phyloP scores from a whole-genome alignment of 352 stramenopile species.

The Nothophytophthora sp. region DNA sequence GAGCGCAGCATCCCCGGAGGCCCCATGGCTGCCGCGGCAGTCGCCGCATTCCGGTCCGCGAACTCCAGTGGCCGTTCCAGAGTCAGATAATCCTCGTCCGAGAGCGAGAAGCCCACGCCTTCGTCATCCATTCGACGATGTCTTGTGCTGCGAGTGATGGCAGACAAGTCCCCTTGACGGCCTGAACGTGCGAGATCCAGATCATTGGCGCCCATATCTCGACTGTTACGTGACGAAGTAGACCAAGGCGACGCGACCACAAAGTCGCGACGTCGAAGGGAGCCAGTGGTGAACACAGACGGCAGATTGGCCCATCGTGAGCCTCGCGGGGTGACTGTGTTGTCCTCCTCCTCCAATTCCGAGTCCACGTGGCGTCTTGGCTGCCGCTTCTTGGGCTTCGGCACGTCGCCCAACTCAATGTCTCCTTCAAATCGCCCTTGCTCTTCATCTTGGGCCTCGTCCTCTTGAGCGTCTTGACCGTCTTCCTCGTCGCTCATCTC shows the following conservation, averaged over 20 bases:
- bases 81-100: slow-evolving; percentile 73
- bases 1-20: slow-evolving; percentile 11
- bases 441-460: slow-evolving; percentile 11
- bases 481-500: slow-evolving; percentile 26
- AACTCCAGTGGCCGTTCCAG: slow-evolving; percentile 49
- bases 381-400: slow-evolving; percentile 23
- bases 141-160: slow-evolving; percentile 38
- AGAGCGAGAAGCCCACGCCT: slow-evolving; percentile 46
- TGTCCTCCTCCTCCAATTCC: slow-evolving; percentile 10
- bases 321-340: slow-evolving; percentile 26
- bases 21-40: background rate
- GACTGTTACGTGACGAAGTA: slow-evolving; percentile 12
- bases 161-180: slow-evolving; percentile 22
- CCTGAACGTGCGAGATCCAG: slow-evolving; percentile 23
- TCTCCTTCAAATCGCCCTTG: no score
- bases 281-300: slow-evolving; percentile 37
- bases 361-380: slow-evolving; percentile 3
- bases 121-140: slow-evolving; percentile 33
- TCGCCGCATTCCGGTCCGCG: slow-evolving; percentile 5
- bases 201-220: slow-evolving; percentile 32
- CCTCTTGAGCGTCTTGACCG: slow-evolving; percentile 18
- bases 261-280: slow-evolving; percentile 40
- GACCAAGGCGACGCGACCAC: slow-evolving; percentile 49
- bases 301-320: slow-evolving; percentile 37
- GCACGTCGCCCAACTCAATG: slow-evolving; percentile 12